phyloP scores from a whole-genome alignment of 345 rosid species.

The Rhizophora apiculata region DNA sequence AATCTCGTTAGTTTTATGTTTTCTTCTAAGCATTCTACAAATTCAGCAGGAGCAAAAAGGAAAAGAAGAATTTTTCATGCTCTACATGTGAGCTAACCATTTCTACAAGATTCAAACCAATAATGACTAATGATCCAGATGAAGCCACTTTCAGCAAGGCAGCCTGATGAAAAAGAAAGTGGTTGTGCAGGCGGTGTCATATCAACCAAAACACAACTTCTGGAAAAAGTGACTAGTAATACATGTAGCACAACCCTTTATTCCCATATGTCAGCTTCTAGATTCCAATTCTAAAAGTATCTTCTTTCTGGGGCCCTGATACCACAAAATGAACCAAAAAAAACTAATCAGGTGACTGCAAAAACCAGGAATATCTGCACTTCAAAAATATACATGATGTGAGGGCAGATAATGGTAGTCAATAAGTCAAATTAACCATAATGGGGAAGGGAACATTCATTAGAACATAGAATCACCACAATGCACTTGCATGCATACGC shows the following conservation, averaged over 20 bases:
- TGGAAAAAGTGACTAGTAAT: slow-evolving; percentile 11
- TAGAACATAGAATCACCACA: too few species aligned
- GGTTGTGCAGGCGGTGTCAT: slow-evolving; percentile 17
- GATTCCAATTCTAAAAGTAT: slow-evolving; percentile 80
- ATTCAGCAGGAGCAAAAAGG: background rate
- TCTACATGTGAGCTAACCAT: slow-evolving; percentile 10
- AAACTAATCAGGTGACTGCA: background rate
- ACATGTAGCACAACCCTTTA: slow-evolving; percentile 15
- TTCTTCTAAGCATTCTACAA: background rate
- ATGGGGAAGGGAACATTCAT: background rate
- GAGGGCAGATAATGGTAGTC: background rate
- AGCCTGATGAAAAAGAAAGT: background rate
- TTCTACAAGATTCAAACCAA: slow-evolving; percentile 8
- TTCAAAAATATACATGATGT: too few species aligned
- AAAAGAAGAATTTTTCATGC: slow-evolving; percentile 1
- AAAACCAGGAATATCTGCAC: background rate
- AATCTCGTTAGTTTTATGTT: slow-evolving; percentile 8
- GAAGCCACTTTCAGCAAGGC: slow-evolving; percentile 18
- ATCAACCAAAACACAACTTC: slow-evolving; percentile 21
- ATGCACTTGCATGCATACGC: too few species aligned
- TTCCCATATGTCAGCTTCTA: slow-evolving; percentile 37
- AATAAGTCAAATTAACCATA: background rate
- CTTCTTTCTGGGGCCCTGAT: slow-evolving; percentile 98
- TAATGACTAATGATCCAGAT: slow-evolving; percentile 10
- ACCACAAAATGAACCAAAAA: slow-evolving; percentile 25